Percentiles rank a stretch among this genome's conserved stretches.
These are phyloP conservation scores for Hypoxylon cercidicola DNA, from an alignment of 495 filamentous ascomycete species.

Conservation along the genomic window DNA sequence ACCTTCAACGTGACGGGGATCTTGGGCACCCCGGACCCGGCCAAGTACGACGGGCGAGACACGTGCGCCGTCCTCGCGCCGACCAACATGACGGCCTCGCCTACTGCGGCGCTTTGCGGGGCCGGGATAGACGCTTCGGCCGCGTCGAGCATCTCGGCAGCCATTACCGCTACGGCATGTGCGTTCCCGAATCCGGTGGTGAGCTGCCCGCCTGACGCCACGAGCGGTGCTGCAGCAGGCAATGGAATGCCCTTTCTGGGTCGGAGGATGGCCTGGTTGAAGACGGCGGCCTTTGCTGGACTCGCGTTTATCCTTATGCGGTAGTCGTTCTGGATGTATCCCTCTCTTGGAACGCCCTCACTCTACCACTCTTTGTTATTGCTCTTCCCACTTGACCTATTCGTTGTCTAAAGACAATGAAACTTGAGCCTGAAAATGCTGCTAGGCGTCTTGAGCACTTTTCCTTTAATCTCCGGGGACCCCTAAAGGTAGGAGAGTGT, in stretches of 20 bases:
- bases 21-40: constrained; percentile 16
- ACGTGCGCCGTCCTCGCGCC: constrained; percentile 33
- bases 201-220: constrained; percentile 23
- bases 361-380: no score
- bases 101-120: constrained; percentile 28
- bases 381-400: no score
- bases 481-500: no score
- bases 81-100: constrained; percentile 1
- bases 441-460: no score
- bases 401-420: no score
- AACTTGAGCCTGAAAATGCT: no score
- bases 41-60: constrained; percentile 37
- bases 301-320: no score
- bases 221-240: background rate
- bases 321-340: no score
- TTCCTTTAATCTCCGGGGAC: no score
- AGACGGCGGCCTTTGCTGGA: no score
- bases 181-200: constrained; percentile 16
- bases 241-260: background rate
- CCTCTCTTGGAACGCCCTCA: no score
- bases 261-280: no score
- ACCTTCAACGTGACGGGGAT: constrained; percentile 44
- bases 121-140: constrained; percentile 28
- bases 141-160: constrained; percentile 43
- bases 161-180: constrained; percentile 38